Percentiles rank a stretch among this genome's conserved stretches.
phyloP scores from a whole-genome alignment of 768 basidiomycete species.

The Leucosporidium creatinivorum region DNA sequence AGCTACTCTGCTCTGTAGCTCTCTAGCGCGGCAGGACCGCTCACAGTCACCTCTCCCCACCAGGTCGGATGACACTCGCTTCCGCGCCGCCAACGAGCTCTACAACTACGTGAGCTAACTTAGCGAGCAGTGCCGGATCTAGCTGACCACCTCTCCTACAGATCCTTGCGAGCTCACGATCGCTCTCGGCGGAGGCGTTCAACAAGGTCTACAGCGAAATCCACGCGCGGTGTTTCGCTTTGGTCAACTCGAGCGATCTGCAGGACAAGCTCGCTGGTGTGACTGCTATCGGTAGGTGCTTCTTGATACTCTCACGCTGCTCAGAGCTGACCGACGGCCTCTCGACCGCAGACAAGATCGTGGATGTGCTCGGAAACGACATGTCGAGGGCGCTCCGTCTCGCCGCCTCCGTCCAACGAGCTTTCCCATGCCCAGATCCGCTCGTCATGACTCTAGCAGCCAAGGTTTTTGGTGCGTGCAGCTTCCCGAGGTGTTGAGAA shows the following conservation, averaged over 20 bases:
- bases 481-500: too few relatives aligned
- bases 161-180: conserved; percentile 30
- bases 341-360: conserved; percentile 55
- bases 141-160: neutral
- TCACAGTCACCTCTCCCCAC: neutral
- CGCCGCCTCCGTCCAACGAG: conserved; percentile 84
- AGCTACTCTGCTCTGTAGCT: neutral
- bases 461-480: conserved; percentile 33
- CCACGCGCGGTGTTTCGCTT: conserved; percentile 31
- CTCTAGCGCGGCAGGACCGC: neutral
- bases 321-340: neutral
- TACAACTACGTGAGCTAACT: conserved; percentile 5
- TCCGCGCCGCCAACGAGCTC: conserved; percentile 24
- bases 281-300: conserved; percentile 66
- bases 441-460: conserved; percentile 64
- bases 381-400: conserved; percentile 76
- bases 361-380: conserved; percentile 70
- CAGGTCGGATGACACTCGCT: conserved; percentile 23
- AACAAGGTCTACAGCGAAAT: conserved; percentile 33
- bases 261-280: conserved; percentile 79
- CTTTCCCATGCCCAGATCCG: conserved; percentile 83
- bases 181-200: conserved; percentile 32
- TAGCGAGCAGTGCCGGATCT: neutral
- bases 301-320: neutral
- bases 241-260: conserved; percentile 48